Conservation (phyloP, 2,329 filamentous ascomycete genomes). For the Aureobasidium subglaciale region DNA sequence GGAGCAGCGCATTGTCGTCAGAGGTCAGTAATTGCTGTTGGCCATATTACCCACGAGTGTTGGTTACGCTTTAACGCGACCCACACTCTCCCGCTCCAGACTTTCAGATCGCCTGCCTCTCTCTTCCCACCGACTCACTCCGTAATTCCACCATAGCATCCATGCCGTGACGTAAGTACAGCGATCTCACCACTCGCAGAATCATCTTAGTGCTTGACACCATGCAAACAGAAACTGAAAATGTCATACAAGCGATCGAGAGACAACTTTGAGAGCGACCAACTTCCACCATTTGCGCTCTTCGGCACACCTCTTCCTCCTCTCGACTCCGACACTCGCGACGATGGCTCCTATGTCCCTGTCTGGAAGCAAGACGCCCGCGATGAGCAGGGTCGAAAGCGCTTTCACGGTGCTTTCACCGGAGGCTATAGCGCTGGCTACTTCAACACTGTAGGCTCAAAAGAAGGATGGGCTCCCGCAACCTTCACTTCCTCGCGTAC, state of each 20-base stretch:
- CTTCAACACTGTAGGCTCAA: conserved; percentile 96
- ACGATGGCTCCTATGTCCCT: conserved; percentile 87
- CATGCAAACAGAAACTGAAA: conserved; percentile 16
- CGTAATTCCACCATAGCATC: too few relatives aligned
- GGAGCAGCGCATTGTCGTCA: too few relatives aligned
- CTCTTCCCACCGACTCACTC: too few relatives aligned
- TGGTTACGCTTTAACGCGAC: too few relatives aligned
- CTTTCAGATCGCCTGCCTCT: too few relatives aligned
- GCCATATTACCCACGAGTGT: too few relatives aligned
- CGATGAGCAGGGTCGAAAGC: conserved; percentile 82
- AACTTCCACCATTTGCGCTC: conserved; percentile 65
- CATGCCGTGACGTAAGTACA: conserved; percentile 10
- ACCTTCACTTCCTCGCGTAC: conserved; percentile 85
- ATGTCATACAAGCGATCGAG: conserved; percentile 79
- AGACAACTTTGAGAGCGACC: conserved; percentile 64
- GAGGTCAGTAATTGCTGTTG: too few relatives aligned
- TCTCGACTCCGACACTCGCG: conserved; percentile 65
- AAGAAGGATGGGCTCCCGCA: conserved; percentile 93
- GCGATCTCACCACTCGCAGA: neutral
- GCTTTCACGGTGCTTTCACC: conserved; percentile 92
- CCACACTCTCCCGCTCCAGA: too few relatives aligned
- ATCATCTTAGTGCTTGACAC: conserved; percentile 19
- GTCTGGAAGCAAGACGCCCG: conserved; percentile 98
- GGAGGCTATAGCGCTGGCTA: conserved; percentile 97
- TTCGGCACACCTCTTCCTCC: conserved; percentile 83